Percentiles rank a stretch among this genome's conserved stretches.
These are phyloP conservation scores for Wilcoxina mikolae DNA, from an alignment of 495 filamentous ascomycete genomes.

Conservation along the genomic window DNA sequence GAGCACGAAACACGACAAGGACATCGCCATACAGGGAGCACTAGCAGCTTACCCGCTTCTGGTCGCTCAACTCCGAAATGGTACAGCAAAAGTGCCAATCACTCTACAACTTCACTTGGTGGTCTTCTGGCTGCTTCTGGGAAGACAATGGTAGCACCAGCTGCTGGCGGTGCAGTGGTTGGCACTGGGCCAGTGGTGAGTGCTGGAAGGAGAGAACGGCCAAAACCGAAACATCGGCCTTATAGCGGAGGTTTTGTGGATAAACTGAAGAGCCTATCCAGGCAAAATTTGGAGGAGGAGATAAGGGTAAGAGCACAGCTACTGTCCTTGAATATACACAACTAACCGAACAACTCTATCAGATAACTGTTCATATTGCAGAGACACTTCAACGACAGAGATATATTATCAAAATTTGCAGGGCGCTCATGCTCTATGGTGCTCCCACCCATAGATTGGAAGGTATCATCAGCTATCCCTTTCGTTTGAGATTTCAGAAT, in stretches of 20 bases:
- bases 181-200: not conserved
- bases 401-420: constrained; percentile 74
- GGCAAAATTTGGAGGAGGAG: constrained; percentile 44
- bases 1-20: constrained; percentile 19
- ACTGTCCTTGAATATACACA: not conserved
- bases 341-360: constrained; percentile 2
- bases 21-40: constrained; percentile 14
- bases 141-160: constrained; percentile 25
- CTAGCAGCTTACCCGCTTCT: constrained; percentile 22
- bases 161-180: constrained; percentile 11
- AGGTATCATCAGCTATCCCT: constrained; percentile 8
- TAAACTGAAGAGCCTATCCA: constrained; percentile 36
- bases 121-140: constrained; percentile 33
- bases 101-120: constrained; percentile 37
- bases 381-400: constrained; percentile 65
- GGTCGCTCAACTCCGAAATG: constrained; percentile 52
- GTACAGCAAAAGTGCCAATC: constrained; percentile 44
- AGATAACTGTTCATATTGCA: constrained; percentile 78
- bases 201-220: constrained; percentile 29
- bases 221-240: constrained; percentile 35
- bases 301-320: constrained; percentile 35
- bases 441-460: constrained; percentile 39
- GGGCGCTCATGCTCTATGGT: constrained; percentile 71
- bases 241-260: constrained; percentile 32
- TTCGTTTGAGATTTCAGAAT: not conserved